phyloP scores from a whole-genome alignment of 2,329 filamentous ascomycete genomes.

The Gaeumannomyces sp. region DNA sequence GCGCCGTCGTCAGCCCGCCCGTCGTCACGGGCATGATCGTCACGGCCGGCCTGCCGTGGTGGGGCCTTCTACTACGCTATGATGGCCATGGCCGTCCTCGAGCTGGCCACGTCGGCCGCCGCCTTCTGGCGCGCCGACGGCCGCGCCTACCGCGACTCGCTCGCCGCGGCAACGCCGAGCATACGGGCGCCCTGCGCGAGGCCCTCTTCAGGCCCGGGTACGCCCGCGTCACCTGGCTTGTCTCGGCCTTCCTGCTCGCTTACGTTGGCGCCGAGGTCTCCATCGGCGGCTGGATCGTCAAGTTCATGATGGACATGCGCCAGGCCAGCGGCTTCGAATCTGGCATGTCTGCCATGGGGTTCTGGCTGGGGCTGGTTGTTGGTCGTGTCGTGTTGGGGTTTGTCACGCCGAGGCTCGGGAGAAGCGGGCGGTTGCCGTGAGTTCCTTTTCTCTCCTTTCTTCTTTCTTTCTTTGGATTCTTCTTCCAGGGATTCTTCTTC shows the following conservation, averaged over 20 bases:
- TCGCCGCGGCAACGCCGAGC: neutral
- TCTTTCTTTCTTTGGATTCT: neutral
- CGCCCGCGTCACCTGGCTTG: constrained; percentile 61
- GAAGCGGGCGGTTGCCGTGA: constrained; percentile 50
- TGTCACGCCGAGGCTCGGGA: constrained; percentile 70
- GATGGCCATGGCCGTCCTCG: constrained; percentile 51
- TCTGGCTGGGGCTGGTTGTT: constrained; percentile 77
- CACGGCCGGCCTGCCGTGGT: constrained; percentile 58
- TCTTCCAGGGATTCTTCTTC: too few species aligned
- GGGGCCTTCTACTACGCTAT: constrained; percentile 71
- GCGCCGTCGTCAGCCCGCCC: constrained; percentile 62
- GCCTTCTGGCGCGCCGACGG: constrained; percentile 62
- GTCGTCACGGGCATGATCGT: constrained; percentile 69
- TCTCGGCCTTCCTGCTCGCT: constrained; percentile 65
- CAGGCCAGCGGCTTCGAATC: constrained; percentile 62
- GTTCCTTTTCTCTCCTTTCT: neutral
- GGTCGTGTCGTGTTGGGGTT: constrained; percentile 71
- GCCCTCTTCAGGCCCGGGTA: constrained; percentile 5
- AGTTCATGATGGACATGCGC: constrained; percentile 78
- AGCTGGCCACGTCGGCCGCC: constrained; percentile 42
- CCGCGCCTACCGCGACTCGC: constrained; percentile 42
- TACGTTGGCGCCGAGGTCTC: constrained; percentile 73
- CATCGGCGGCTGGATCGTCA: constrained; percentile 64
- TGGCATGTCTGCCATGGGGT: constrained; percentile 71
- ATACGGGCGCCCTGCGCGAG: constrained; percentile 32